Evolutionary conservation across 2,329 filamentous ascomycete species (phyloP), one percentile per base, ranked within the genome.

Genomic region (Epichloe typhina): DNA sequence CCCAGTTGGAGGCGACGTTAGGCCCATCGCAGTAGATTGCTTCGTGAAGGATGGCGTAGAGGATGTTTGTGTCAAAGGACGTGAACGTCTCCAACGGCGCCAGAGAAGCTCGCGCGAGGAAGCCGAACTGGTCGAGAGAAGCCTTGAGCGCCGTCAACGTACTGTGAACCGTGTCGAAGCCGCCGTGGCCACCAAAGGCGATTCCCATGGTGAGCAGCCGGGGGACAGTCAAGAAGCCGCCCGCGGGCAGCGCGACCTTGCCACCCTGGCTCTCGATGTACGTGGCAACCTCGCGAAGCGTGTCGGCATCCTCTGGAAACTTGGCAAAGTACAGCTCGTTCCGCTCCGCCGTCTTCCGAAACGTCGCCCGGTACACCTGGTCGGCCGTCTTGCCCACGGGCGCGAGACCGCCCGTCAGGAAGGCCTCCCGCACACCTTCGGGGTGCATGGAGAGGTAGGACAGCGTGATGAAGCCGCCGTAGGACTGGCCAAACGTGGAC

Each of bases 41-140:
- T 66, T 97, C 91, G 63, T 97, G 91, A 3, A 96, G 71, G 39
- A 96, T 73, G 23, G 86, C 84, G 63, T 96, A 97, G 53, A 96
- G 79, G 51, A 91, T 80, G 57, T 82, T 80, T 40, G 79, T 77
- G 61, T 96, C 89, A 60, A 88, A 89, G 2, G 75, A 72, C 2
- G 82, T 75, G 48, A 77, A 76, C 19, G 73, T 67, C 63, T 95
- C 88, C 23, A 95, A 71, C 0, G 75, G 71, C 3, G 77, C 71
- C 3, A 95, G 74, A 0, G 86, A 85, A 0, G 83, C 80, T 17
- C 81, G 76, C 0, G 84, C 89, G 53, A 96, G 69, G 58, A 83
- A 80, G n/a, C 83, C 83, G 53, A 90, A 88, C 45, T 82, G 76
- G 17, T 83, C 79, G 21, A 97, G 74, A 55, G 95, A 91, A 41